Conservation (phyloP, 169 alveolate genomes). For the Fabrea salina region DNA sequence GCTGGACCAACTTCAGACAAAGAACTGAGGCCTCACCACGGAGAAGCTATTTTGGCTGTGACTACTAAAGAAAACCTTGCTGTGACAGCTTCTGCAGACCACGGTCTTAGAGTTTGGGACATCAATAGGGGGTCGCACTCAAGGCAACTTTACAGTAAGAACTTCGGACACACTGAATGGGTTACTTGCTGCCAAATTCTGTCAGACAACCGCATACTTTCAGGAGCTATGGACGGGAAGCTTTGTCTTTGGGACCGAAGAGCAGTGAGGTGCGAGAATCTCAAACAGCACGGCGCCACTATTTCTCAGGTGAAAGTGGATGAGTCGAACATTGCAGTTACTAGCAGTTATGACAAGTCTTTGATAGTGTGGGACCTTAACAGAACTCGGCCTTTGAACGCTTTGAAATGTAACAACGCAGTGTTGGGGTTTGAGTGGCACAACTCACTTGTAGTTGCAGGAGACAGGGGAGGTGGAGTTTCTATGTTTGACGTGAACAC, state of each 20-base stretch:
- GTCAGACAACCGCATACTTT: conserved; percentile 57
- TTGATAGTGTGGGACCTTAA: conserved; percentile 68
- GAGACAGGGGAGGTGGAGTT: conserved; percentile 67
- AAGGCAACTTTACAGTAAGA: conserved; percentile 58
- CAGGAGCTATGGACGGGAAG: conserved; percentile 75
- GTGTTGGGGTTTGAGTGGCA: conserved; percentile 69
- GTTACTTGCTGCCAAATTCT: conserved; percentile 66
- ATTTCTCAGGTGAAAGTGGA: conserved; percentile 69
- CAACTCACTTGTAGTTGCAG: conserved; percentile 61
- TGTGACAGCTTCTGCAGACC: conserved; percentile 80
- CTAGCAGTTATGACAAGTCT: conserved; percentile 75
- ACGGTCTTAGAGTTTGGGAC: conserved; percentile 71
- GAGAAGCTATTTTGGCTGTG: conserved; percentile 53
- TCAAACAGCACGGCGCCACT: conserved; percentile 64
- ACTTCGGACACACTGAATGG: conserved; percentile 80
- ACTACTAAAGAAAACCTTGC: conserved; percentile 53
- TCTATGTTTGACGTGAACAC: conserved; percentile 74
- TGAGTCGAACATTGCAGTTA: conserved; percentile 50
- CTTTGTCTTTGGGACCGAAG: conserved; percentile 71
- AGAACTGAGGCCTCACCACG: conserved; percentile 30
- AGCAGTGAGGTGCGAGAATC: conserved; percentile 63
- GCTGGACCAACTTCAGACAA: conserved; percentile 29
- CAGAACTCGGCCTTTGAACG: conserved; percentile 49
- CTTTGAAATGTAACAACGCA: conserved; percentile 60
- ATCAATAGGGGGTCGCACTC: conserved; percentile 54